Evolutionary conservation across 768 basidiomycete species (phyloP).

Genomic region (Daedaleopsis nitida): DNA sequence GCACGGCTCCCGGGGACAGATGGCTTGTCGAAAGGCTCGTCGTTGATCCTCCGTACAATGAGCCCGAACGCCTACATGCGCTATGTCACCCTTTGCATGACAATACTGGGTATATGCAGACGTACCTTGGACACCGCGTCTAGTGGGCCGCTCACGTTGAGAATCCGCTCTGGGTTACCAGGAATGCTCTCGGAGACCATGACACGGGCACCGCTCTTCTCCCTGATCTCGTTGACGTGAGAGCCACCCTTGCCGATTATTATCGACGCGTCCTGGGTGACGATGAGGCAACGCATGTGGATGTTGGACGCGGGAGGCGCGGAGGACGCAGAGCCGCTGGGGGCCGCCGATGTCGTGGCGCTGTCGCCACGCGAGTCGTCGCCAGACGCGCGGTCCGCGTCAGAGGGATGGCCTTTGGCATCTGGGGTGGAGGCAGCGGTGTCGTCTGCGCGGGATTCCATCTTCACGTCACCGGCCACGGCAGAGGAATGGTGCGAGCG

Average conservation of each 20-base stretch:
- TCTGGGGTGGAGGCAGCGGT: constrained; percentile 59
- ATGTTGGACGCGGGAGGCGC: constrained; percentile 80
- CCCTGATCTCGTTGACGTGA: constrained; percentile 98
- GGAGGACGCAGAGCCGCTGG: constrained; percentile 50
- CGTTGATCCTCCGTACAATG: constrained; percentile 97
- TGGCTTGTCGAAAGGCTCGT: constrained; percentile 97
- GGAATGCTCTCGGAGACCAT: constrained; percentile 99
- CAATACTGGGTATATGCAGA: constrained; percentile 11
- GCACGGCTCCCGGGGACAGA: constrained; percentile 98
- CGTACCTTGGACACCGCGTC: constrained; percentile 98
- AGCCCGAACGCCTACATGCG: constrained; percentile 87
- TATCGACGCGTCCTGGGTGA: constrained; percentile 98
- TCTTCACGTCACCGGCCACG: constrained; percentile 58
- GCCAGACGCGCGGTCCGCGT: constrained; percentile 33
- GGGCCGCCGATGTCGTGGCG: constrained; percentile 50
- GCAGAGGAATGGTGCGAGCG: constrained; percentile 36
- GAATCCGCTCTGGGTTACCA: constrained; percentile 97
- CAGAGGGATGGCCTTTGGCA: constrained; percentile 35
- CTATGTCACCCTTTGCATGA: neutral
- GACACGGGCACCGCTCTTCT: constrained; percentile 95
- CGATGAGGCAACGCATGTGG: constrained; percentile 97
- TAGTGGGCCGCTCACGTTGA: constrained; percentile 94
- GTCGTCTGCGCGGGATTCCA: constrained; percentile 49
- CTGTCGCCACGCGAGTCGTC: constrained; percentile 34
- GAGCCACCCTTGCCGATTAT: constrained; percentile 96